These are phyloP conservation scores for Huntiella bhutanensis DNA, from an alignment of 2,329 filamentous ascomycete genomes.

Conservation along the genomic window DNA sequence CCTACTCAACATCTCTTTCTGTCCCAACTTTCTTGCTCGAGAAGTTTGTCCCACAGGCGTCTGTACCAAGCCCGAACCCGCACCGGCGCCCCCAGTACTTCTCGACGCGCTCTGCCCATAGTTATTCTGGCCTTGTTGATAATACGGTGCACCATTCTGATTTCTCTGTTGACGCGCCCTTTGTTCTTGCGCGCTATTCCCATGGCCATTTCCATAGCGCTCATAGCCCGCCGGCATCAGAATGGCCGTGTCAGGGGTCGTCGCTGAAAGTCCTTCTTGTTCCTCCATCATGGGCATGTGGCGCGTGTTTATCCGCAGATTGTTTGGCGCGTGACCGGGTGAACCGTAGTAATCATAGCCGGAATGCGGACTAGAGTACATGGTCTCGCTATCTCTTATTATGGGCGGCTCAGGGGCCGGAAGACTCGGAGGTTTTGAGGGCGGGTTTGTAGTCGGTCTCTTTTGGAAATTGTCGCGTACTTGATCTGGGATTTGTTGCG, in stretches of 20 bases:
- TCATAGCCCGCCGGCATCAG: slow-evolving; percentile 11
- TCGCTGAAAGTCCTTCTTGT: slow-evolving; percentile 5
- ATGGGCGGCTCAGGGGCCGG: not conserved
- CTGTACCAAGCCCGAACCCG: not conserved
- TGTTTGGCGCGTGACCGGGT: not conserved
- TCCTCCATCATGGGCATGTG: slow-evolving; percentile 3
- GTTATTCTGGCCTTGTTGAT: not conserved
- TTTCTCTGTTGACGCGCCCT: not conserved
- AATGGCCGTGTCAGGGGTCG: slow-evolving; percentile 11
- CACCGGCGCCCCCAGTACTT: not conserved
- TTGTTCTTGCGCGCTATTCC: not conserved
- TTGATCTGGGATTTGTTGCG: too few relatives aligned
- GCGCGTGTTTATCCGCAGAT: slow-evolving; percentile 10
- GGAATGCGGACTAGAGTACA: slow-evolving; percentile 8
- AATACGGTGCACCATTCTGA: not conserved
- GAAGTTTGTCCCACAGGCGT: slow-evolving; percentile 3
- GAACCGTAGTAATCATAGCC: slow-evolving; percentile 10
- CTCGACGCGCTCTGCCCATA: not conserved
- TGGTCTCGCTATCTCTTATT: not conserved
- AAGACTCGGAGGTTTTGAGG: not conserved
- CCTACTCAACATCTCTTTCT: slow-evolving; percentile 93
- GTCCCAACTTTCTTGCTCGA: slow-evolving; percentile 30
- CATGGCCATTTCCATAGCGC: not conserved
- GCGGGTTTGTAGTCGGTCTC: not conserved
- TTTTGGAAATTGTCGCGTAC: not conserved